A percentile compares a stretch with the other conserved stretches of the same genome.
Conservation (phyloP, 1,139 yeast genomes). For the Sugiyamaella xylanicola region DNA sequence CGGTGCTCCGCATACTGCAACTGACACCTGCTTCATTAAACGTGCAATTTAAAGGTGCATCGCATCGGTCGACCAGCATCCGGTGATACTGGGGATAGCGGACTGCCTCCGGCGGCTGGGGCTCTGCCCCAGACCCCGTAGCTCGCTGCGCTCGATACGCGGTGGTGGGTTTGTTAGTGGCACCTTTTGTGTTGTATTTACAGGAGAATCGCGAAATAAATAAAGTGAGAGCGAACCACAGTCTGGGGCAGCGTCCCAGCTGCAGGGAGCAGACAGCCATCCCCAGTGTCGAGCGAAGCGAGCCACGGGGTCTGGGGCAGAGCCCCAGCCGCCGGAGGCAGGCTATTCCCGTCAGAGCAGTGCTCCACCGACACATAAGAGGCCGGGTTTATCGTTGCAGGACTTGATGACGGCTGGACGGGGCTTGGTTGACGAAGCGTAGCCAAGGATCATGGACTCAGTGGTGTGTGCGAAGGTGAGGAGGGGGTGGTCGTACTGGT, state of each 20-base stretch:
- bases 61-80: neutral
- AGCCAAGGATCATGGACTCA: conserved; percentile 33
- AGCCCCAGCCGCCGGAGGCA: conserved; percentile 12
- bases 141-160: neutral
- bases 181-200: too few relatives aligned
- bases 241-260: too few relatives aligned
- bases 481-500: conserved; percentile 6
- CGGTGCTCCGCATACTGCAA: neutral
- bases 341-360: neutral
- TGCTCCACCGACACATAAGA: conserved; percentile 17
- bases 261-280: too few relatives aligned
- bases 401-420: conserved; percentile 11
- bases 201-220: too few relatives aligned
- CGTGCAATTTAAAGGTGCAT: neutral
- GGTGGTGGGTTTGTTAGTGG: too few relatives aligned
- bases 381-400: conserved; percentile 5
- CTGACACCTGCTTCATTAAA: neutral
- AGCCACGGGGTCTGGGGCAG: conserved; percentile 14
- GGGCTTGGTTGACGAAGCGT: conserved; percentile 11
- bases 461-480: conserved; percentile 33
- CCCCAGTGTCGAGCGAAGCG: conserved; percentile 1
- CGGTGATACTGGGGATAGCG: neutral
- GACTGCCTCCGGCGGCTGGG: conserved; percentile 5
- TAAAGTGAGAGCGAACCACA: too few relatives aligned
- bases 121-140: conserved; percentile 7